These are phyloP conservation scores for Trichoderma reesei DNA, from an alignment of 495 filamentous ascomycete genomes.

Conservation along the genomic window DNA sequence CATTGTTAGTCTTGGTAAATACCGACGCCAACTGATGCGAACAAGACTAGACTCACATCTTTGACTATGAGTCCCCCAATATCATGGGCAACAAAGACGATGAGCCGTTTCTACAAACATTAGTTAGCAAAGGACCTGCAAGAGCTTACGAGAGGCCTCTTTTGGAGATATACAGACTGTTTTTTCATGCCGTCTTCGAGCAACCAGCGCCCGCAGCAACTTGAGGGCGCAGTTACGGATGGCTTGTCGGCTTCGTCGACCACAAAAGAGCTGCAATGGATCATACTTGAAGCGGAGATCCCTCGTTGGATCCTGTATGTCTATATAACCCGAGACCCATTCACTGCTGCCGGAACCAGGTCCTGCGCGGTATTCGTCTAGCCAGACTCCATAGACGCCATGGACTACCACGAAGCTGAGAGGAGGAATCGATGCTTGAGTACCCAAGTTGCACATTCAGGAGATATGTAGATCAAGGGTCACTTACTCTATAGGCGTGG, in stretches of 20 bases:
- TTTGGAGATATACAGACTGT: background rate
- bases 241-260: constrained; percentile 7
- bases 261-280: constrained; percentile 11
- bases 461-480: background rate
- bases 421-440: no score
- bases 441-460: background rate
- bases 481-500: background rate
- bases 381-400: constrained; percentile 11
- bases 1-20: background rate
- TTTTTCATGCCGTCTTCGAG: constrained; percentile 5
- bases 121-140: background rate
- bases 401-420: constrained; percentile 11
- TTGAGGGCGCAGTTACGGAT: constrained; percentile 13
- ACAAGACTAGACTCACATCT: background rate
- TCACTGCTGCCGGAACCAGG: constrained; percentile 4
- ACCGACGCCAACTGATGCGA: background rate
- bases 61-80: constrained; percentile 19
- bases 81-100: constrained; percentile 17
- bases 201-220: constrained; percentile 9
- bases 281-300: constrained; percentile 10
- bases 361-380: constrained; percentile 9
- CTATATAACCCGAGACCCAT: background rate
- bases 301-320: background rate
- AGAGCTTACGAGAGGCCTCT: background rate
- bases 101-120: constrained; percentile 12